Evolutionary conservation across 2,329 filamentous ascomycete species (phyloP).

Genomic region (Venturia pyrina): DNA sequence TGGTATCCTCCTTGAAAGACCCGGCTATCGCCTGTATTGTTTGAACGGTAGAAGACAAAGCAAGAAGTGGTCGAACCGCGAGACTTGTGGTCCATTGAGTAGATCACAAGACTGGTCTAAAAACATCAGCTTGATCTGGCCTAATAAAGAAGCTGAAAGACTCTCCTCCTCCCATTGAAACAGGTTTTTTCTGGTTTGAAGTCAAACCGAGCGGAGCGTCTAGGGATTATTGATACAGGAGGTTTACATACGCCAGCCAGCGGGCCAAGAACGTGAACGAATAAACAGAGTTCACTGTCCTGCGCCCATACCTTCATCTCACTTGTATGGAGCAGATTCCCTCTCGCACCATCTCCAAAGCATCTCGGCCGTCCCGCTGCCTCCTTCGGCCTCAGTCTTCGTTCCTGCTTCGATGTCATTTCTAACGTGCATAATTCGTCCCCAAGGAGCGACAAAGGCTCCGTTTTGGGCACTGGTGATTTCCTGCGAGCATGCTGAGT

Average conservation of each 20-base stretch:
- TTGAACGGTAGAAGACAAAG: neutral
- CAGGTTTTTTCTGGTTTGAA: too few species aligned
- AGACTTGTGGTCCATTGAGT: neutral
- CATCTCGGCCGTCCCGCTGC: conserved; percentile 9
- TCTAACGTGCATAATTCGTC: conserved; percentile 3
- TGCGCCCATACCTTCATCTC: neutral
- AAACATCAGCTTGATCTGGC: neutral
- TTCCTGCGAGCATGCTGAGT: conserved; percentile 9
- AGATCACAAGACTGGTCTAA: neutral
- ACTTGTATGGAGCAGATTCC: conserved; percentile 9
- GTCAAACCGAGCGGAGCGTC: neutral
- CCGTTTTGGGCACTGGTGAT: conserved; percentile 10
- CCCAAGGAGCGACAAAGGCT: conserved; percentile 12
- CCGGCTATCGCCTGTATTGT: neutral
- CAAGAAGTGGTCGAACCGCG: neutral
- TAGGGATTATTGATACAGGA: neutral
- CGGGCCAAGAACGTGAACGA: neutral
- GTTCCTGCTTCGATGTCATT: conserved; percentile 3
- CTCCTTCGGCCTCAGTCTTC: conserved; percentile 6
- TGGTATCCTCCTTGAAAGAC: neutral
- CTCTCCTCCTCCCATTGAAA: neutral
- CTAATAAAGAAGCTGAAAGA: neutral
- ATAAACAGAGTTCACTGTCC: neutral
- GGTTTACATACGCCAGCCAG: neutral
- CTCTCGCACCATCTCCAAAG: conserved; percentile 13